A percentile compares a stretch with the other conserved stretches of the same genome.
phyloP scores from a whole-genome alignment of 2,329 filamentous ascomycete species.

The Fusarium abutilonis region DNA sequence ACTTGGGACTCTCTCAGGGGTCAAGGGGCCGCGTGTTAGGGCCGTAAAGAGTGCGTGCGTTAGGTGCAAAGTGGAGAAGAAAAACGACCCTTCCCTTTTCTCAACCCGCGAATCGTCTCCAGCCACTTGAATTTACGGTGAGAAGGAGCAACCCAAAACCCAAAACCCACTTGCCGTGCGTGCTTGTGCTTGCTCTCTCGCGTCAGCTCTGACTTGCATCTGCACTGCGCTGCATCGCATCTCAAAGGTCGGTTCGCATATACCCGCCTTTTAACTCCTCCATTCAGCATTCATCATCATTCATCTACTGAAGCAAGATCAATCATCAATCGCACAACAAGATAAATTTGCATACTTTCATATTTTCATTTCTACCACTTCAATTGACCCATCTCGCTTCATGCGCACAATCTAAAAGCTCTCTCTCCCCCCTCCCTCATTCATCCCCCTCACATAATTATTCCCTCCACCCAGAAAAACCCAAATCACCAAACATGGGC shows the following conservation, averaged over 20 bases:
- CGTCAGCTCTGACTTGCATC: constrained; percentile 38
- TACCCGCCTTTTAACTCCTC: constrained; percentile 2
- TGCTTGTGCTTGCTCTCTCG: constrained; percentile 3
- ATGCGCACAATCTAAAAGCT: constrained; percentile 18
- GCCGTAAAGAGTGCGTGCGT: background rate
- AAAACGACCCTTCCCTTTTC: background rate
- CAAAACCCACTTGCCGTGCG: constrained; percentile 1
- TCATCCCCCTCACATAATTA: background rate
- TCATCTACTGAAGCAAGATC: background rate
- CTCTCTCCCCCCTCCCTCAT: background rate
- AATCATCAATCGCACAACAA: background rate
- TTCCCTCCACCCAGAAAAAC: background rate
- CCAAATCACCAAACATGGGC: constrained; percentile 40
- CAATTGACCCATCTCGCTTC: constrained; percentile 11
- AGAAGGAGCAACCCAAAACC: background rate
- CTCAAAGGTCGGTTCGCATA: constrained; percentile 30
- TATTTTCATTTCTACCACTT: background rate
- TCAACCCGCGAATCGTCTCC: constrained; percentile 9
- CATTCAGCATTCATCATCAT: too few relatives aligned
- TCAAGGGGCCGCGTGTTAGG: background rate
- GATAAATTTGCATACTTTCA: background rate
- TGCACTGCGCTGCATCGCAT: too few relatives aligned
- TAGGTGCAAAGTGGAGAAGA: background rate
- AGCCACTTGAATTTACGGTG: constrained; percentile 26
- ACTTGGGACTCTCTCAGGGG: background rate